phyloP scores from a whole-genome alignment of 208 protist genomes.

The Trypanosoma grayi region DNA sequence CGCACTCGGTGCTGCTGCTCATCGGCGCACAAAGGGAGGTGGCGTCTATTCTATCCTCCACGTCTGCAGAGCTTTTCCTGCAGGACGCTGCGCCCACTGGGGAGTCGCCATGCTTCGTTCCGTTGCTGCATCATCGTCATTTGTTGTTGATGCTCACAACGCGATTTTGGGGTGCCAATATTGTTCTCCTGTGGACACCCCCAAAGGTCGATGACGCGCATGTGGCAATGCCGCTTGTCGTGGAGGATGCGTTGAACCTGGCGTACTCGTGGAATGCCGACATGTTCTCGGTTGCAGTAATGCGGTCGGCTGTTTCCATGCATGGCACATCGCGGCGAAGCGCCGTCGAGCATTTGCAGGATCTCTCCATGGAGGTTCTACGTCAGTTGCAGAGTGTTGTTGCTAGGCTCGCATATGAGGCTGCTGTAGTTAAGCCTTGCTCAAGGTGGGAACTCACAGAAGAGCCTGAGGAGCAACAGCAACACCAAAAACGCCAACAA shows the following conservation, averaged over 20 bases:
- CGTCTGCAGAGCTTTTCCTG: slow-evolving; percentile 47
- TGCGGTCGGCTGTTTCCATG: slow-evolving; percentile 18
- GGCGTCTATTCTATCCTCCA: slow-evolving; percentile 31
- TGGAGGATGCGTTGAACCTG: slow-evolving; percentile 68
- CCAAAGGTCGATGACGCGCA: neutral
- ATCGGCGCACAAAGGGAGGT: slow-evolving; percentile 52
- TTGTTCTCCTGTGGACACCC: slow-evolving; percentile 53
- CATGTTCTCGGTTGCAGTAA: slow-evolving; percentile 74
- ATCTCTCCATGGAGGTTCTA: slow-evolving; percentile 56
- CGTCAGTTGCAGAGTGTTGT: slow-evolving; percentile 55
- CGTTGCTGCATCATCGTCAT: slow-evolving; percentile 35
- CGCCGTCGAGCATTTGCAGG: slow-evolving; percentile 12
- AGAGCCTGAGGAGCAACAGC: slow-evolving; percentile 7
- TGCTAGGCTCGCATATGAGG: slow-evolving; percentile 43
- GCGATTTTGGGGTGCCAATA: slow-evolving; percentile 66
- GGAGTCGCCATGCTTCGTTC: slow-evolving; percentile 19
- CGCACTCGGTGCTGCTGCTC: slow-evolving; percentile 65
- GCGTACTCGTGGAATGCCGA: slow-evolving; percentile 71
- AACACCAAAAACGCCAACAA: neutral
- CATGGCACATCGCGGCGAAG: neutral
- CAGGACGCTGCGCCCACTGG: neutral
- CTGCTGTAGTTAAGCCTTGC: slow-evolving; percentile 20
- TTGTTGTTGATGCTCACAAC: slow-evolving; percentile 55
- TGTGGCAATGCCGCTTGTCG: slow-evolving; percentile 8
- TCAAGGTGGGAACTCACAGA: slow-evolving; percentile 43